phyloP scores from a whole-genome alignment of 805 yeast genomes.

The Maudiozyma serrabonitensis region DNA sequence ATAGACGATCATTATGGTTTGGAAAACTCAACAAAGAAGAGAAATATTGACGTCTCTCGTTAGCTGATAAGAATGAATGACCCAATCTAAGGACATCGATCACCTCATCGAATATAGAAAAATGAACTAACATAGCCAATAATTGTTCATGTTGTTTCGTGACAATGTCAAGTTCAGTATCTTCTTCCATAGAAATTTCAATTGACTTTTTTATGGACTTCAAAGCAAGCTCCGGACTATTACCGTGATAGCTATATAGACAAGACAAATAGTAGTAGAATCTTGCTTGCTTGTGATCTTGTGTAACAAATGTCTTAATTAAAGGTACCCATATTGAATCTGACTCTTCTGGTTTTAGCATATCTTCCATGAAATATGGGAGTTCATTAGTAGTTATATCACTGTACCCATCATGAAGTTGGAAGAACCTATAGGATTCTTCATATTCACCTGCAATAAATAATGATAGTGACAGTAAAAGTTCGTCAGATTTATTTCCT shows the following conservation, averaged over 20 bases:
- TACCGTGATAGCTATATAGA: slow-evolving; percentile 15
- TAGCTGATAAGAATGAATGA: slow-evolving; percentile 14
- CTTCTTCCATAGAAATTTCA: slow-evolving; percentile 13
- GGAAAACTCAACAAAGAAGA: slow-evolving; percentile 10
- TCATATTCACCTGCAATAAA: slow-evolving; percentile 20
- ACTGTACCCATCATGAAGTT: slow-evolving; percentile 18
- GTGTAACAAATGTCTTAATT: slow-evolving; percentile 10
- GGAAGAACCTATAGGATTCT: slow-evolving; percentile 21
- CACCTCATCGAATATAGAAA: slow-evolving; percentile 21
- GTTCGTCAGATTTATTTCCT: slow-evolving; percentile 17
- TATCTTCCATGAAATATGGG: slow-evolving; percentile 14
- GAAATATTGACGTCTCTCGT: slow-evolving; percentile 18
- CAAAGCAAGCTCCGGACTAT: slow-evolving; percentile 16
- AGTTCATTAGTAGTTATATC: slow-evolving; percentile 6
- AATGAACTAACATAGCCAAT: slow-evolving; percentile 19
- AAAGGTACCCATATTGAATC: slow-evolving; percentile 18
- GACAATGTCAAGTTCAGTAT: slow-evolving; percentile 5
- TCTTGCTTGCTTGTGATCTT: slow-evolving; percentile 12
- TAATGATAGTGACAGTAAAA: slow-evolving; percentile 19
- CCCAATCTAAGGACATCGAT: slow-evolving; percentile 25
- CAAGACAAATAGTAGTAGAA: slow-evolving; percentile 22
- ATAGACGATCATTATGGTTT: slow-evolving; percentile 13
- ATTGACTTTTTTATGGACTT: slow-evolving; percentile 23
- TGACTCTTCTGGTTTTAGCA: slow-evolving; percentile 3
- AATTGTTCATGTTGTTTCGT: slow-evolving; percentile 21